phyloP scores from a whole-genome alignment of 306 rosid genomes.

The Benincasa hispida region DNA sequence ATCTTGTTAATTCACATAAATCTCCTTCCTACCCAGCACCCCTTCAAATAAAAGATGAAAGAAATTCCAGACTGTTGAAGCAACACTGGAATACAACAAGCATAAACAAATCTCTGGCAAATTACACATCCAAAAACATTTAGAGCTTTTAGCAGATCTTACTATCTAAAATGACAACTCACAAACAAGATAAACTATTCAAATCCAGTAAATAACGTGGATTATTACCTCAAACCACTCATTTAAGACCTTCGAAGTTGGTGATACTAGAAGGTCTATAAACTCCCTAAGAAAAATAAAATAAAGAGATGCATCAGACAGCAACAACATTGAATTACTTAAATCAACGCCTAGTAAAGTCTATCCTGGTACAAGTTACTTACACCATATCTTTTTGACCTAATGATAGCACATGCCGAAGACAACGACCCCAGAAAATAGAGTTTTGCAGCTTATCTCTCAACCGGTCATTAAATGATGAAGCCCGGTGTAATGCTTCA shows the following conservation, averaged over 20 bases:
- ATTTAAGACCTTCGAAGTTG: slow-evolving; percentile 61
- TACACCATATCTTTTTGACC: slow-evolving; percentile 71
- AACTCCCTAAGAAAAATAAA: slow-evolving; percentile 43
- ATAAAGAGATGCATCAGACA: slow-evolving; percentile 8
- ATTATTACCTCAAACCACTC: slow-evolving; percentile 68
- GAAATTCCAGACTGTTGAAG: neutral
- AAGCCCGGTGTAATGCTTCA: slow-evolving; percentile 28
- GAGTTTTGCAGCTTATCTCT: slow-evolving; percentile 48
- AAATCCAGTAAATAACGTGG: neutral
- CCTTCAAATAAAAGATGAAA: neutral
- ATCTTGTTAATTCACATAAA: neutral
- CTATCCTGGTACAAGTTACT: slow-evolving; percentile 8
- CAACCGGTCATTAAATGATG: slow-evolving; percentile 38
- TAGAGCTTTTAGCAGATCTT: neutral
- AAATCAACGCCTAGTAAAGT: neutral
- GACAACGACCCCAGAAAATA: slow-evolving; percentile 51
- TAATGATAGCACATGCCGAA: slow-evolving; percentile 42
- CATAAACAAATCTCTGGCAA: neutral
- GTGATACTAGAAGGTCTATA: slow-evolving; percentile 56
- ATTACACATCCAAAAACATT: neutral
- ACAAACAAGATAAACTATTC: neutral
- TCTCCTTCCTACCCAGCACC: slow-evolving; percentile 1
- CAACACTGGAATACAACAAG: neutral
- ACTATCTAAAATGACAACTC: neutral
- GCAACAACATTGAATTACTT: neutral